Base-by-base conservation (phyloP, 83 land plant species). In the Picea mariana region DNA sequence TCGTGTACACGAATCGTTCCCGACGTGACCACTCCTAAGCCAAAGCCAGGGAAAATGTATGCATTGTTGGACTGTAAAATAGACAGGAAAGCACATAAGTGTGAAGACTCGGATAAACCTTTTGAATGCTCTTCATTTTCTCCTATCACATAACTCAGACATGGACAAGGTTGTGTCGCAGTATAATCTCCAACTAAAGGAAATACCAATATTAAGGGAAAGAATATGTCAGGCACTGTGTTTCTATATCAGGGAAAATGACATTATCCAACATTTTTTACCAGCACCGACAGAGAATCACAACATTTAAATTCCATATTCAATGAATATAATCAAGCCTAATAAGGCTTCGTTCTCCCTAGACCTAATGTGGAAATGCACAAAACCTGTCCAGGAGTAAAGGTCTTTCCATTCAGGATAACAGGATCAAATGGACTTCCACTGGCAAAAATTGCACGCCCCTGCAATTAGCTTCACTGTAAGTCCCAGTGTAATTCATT, bases 381-480 rank as follows among this genome's bases (percentile, higher is more conserved):
- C 20, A 38, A 34, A 68, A 96, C 98, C 96, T 96, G 99, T 66
- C 99, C 98, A 81, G 95, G 85, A 20, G 79, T 68, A 82, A 82
- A 91, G 61, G 85, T 79, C 84, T 94, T 95, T 5, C 91, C 99
- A 38, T 90, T 82, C 63, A 85, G 85, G 21, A 86, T 90, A 38
- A 97, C 92, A 68, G 98, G 99, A 79, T 88, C 96, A 87, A 97
- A 97, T 67, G 99, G 99, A 82, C 99, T 97, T 49, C 99, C 99
- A 83, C 98, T 95, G 18, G 96, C 98, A 86, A 94, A 97, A 31
- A 95, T 92, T 52, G 94, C 94, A 84, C 92, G 91, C 20, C 98
- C 99, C 98, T 97, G 81, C 20, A 44, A 38, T 9, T 13, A 58
- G 64, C 40, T 27, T 58, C 18, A 78, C n/a, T 11, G 71, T 73